These are phyloP conservation scores for Tuber aestivum DNA, from an alignment of 495 filamentous ascomycete species.

Conservation along the genomic window DNA sequence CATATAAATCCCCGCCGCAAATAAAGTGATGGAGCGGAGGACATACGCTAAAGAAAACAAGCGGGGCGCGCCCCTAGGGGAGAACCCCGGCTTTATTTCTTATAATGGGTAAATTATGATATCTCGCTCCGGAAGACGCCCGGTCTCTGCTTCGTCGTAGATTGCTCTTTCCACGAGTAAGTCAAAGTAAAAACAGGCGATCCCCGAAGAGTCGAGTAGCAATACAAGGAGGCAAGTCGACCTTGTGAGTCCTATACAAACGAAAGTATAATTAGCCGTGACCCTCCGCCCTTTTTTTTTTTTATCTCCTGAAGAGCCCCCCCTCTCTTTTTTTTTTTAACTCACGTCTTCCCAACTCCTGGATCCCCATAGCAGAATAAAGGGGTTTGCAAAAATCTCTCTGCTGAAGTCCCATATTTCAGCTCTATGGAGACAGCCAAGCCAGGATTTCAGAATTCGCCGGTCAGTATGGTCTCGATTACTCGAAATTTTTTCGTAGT, in stretches of 20 bases:
- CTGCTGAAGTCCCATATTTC: neutral
- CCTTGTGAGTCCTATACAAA: neutral
- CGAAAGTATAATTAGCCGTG: neutral
- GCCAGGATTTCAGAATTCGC: neutral
- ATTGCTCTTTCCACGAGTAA: slow-evolving; percentile 2
- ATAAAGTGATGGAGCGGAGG: neutral
- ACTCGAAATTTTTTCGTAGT: neutral
- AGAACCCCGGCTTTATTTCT: neutral
- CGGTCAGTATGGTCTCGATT: neutral
- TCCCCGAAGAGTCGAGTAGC: neutral
- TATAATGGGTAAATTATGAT: neutral
- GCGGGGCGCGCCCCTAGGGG: neutral
- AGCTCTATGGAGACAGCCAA: neutral
- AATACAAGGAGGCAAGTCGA: neutral
- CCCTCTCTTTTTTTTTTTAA: neutral
- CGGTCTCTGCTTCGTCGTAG: neutral
- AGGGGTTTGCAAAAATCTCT: neutral
- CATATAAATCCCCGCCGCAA: neutral
- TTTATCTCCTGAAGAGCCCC: neutral
- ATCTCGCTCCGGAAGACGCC: neutral
- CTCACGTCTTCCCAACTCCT: neutral
- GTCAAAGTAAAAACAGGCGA: neutral
- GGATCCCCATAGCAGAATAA: slow-evolving; percentile 3
- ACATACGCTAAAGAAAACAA: neutral
- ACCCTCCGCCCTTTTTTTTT: neutral